These are phyloP conservation scores for Suillus tomentosus DNA, from an alignment of 768 basidiomycete species.

Conservation along the genomic window DNA sequence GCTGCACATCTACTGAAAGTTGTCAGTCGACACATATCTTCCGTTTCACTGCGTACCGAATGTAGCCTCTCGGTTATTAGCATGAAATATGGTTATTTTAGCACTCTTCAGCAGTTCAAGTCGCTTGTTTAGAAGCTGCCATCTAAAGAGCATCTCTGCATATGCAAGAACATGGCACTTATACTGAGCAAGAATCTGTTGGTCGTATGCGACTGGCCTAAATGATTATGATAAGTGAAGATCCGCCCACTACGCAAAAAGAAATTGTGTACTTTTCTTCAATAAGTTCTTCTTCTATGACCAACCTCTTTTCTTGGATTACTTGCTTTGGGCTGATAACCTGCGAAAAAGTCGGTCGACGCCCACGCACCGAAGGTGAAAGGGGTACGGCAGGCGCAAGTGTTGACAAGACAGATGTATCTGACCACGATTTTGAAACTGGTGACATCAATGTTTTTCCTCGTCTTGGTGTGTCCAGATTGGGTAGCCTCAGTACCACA, in stretches of 20 bases:
- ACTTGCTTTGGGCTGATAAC: conserved; percentile 33
- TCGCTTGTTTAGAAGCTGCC: conserved; percentile 72
- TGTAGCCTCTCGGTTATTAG: conserved; percentile 38
- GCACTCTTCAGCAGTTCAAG: conserved; percentile 74
- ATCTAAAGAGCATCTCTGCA: conserved; percentile 73
- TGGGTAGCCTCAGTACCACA: conserved; percentile 22
- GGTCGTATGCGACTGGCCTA: conserved; percentile 34
- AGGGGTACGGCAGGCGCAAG: conserved; percentile 38
- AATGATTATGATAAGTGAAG: conserved; percentile 17
- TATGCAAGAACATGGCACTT: conserved; percentile 66
- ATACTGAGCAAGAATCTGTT: conserved; percentile 44
- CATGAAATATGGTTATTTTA: conserved; percentile 32
- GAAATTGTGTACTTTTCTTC: conserved; percentile 19
- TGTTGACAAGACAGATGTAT: conserved; percentile 39
- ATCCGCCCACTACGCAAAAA: not conserved
- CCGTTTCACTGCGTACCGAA: conserved; percentile 25
- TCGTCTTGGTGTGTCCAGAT: conserved; percentile 32
- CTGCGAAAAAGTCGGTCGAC: conserved; percentile 46
- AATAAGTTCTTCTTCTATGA: conserved; percentile 34
- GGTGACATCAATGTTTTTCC: conserved; percentile 30
- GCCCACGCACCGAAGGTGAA: conserved; percentile 42
- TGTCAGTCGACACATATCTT: conserved; percentile 10
- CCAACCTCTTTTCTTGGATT: conserved; percentile 40
- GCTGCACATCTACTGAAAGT: conserved; percentile 44
- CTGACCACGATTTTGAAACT: conserved; percentile 61